Conservation (phyloP, 768 basidiomycete genomes). For the Gymnopilus dilepis region DNA sequence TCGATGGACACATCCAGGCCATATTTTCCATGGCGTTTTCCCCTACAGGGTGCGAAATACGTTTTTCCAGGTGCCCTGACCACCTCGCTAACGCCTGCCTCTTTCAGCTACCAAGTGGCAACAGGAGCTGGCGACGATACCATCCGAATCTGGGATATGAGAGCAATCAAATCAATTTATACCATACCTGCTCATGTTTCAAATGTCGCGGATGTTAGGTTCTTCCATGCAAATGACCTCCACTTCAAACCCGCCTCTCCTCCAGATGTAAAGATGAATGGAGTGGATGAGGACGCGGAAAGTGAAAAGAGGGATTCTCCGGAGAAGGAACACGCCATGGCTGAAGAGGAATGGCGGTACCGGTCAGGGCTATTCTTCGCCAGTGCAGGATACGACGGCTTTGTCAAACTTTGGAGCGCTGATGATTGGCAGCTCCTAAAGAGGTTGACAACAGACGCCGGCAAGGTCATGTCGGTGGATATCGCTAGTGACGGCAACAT, state of each 20-base stretch:
- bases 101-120: constrained; percentile 89
- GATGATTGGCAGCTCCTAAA: constrained; percentile 96
- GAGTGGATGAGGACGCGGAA: constrained; percentile 42
- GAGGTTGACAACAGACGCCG: constrained; percentile 89
- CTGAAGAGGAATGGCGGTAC: constrained; percentile 76
- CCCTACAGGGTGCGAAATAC: constrained; percentile 82
- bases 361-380: constrained; percentile 92
- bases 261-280: constrained; percentile 58
- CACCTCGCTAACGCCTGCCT: constrained; percentile 17
- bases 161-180: constrained; percentile 89
- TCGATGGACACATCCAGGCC: constrained; percentile 95
- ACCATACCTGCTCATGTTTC: constrained; percentile 96
- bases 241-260: constrained; percentile 45
- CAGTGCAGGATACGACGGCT: constrained; percentile 92
- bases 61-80: constrained; percentile 12
- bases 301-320: constrained; percentile 40
- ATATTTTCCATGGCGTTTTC: constrained; percentile 93
- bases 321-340: constrained; percentile 41
- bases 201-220: constrained; percentile 93
- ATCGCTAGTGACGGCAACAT: constrained; percentile 82
- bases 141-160: constrained; percentile 98
- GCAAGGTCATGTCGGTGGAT: constrained; percentile 99
- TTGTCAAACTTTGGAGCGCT: constrained; percentile 95
- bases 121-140: constrained; percentile 98
- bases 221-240: constrained; percentile 76